phyloP scores from a whole-genome alignment of 2,329 filamentous ascomycete genomes.

The Exophiala aquamarina region DNA sequence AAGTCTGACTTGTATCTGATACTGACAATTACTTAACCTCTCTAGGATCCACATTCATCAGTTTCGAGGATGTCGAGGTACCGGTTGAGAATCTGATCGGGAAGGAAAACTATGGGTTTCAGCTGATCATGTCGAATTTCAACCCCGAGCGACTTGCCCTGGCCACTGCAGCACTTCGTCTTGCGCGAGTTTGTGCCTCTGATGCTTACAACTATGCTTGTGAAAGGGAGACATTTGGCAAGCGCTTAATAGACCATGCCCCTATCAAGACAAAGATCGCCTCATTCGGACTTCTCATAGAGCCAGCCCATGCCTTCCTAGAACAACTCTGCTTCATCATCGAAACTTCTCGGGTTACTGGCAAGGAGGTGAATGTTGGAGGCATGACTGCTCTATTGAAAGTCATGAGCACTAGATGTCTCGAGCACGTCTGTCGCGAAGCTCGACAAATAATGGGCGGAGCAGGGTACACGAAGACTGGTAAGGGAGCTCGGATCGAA shows the following conservation, averaged over 20 bases:
- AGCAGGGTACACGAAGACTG: conserved; percentile 68
- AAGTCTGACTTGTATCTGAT: conserved; percentile 23
- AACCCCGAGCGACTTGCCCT: conserved; percentile 75
- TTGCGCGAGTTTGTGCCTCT: conserved; percentile 60
- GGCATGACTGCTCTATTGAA: conserved; percentile 72
- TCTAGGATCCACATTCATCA: conserved; percentile 72
- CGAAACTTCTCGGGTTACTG: conserved; percentile 51
- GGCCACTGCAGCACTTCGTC: conserved; percentile 62
- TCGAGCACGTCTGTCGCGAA: conserved; percentile 55
- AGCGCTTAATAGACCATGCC: conserved; percentile 69
- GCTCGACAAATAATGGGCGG: conserved; percentile 64
- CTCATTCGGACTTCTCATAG: conserved; percentile 66
- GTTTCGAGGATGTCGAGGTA: conserved; percentile 74
- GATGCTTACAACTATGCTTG: conserved; percentile 64
- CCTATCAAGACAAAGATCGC: conserved; percentile 71
- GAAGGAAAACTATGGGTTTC: conserved; percentile 68
- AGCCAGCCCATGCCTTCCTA: conserved; percentile 71
- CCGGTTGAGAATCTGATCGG: conserved; percentile 70
- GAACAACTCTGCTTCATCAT: conserved; percentile 41
- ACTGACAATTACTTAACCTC: background rate
- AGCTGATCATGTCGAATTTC: conserved; percentile 75
- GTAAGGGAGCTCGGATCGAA: conserved; percentile 70
- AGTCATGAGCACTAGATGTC: conserved; percentile 56
- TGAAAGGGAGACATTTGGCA: conserved; percentile 69
- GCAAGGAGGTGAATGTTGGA: conserved; percentile 57